These are phyloP conservation scores for Hylodesmum podocarpum DNA, from an alignment of 306 rosid genomes.

Conservation along the genomic window DNA sequence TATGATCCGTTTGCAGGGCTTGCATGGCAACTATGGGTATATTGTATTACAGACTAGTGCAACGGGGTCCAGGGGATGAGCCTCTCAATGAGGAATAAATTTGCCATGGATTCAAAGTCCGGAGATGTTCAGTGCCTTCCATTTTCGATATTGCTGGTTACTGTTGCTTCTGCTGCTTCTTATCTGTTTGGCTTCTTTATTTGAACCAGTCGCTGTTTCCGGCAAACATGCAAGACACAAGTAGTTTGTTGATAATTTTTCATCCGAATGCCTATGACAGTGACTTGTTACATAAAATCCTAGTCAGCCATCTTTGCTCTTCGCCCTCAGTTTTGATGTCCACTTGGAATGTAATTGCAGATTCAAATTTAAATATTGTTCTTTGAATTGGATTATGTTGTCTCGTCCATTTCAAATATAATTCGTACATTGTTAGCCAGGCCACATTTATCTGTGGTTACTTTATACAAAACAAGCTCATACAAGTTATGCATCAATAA, in stretches of 20 bases:
- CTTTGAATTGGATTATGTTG: conserved; percentile 32
- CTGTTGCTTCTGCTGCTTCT: conserved; percentile 43
- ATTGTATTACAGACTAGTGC: conserved; percentile 95
- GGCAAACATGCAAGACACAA: conserved; percentile 35
- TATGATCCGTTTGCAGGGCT: conserved; percentile 69
- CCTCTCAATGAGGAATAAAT: conserved; percentile 55
- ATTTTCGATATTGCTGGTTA: conserved; percentile 34
- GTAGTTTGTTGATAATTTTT: conserved; percentile 44
- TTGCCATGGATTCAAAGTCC: conserved; percentile 27
- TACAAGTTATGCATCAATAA: neutral
- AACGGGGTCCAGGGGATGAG: conserved; percentile 71
- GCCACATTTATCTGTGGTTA: neutral
- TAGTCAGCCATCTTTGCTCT: conserved; percentile 34
- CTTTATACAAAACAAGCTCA: neutral
- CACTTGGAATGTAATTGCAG: conserved; percentile 46
- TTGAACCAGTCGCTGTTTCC: conserved; percentile 34
- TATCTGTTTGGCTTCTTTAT: conserved; percentile 41
- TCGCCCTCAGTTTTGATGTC: conserved; percentile 41
- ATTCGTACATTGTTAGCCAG: neutral
- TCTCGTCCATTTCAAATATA: conserved; percentile 26
- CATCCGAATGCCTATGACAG: conserved; percentile 37
- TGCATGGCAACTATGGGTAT: conserved; percentile 99
- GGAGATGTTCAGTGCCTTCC: conserved; percentile 34
- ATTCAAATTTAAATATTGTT: conserved; percentile 38
- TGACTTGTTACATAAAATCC: conserved; percentile 35